Evolutionary conservation across 2,329 filamentous ascomycete species (phyloP).

Genomic region (Domatiomyces catenatus): DNA sequence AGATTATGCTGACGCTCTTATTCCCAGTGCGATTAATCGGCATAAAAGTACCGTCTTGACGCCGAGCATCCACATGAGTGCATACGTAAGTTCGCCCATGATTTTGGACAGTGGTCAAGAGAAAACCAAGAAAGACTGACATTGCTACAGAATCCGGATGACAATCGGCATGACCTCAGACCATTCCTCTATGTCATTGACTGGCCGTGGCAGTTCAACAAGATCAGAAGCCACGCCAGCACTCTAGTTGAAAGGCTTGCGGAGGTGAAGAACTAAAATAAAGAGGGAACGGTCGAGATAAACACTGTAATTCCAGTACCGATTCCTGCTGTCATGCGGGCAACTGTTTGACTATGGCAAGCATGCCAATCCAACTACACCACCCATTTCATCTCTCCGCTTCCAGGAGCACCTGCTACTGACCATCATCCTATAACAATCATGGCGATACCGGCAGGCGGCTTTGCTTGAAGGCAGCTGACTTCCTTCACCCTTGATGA

Average conservation of each 20-base stretch:
- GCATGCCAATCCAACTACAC: too few relatives aligned
- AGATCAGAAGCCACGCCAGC: slow-evolving; percentile 1
- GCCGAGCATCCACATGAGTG: slow-evolving; percentile 38
- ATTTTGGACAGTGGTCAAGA: neutral
- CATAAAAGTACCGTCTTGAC: slow-evolving; percentile 50
- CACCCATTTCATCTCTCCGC: too few relatives aligned
- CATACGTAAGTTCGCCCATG: slow-evolving; percentile 6
- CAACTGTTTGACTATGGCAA: too few relatives aligned
- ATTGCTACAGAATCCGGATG: slow-evolving; percentile 37
- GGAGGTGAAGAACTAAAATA: neutral
- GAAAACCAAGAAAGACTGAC: slow-evolving; percentile 15
- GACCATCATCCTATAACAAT: too few relatives aligned
- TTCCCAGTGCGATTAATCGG: slow-evolving; percentile 40
- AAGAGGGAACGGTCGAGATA: too few relatives aligned
- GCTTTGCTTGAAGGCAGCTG: too few relatives aligned
- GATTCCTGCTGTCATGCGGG: too few relatives aligned
- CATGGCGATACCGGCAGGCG: too few relatives aligned
- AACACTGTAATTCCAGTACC: too few relatives aligned
- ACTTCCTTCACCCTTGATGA: too few relatives aligned
- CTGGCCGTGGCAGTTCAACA: slow-evolving; percentile 2
- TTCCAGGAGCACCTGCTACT: too few relatives aligned
- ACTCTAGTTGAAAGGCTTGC: neutral
- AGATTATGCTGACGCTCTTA: slow-evolving; percentile 26
- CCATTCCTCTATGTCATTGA: slow-evolving; percentile 35
- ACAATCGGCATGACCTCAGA: slow-evolving; percentile 43